Evolutionary conservation across 2,329 filamentous ascomycete species (phyloP), one percentile per base, ranked within the genome.

Genomic region (Xylariaceae sp.): DNA sequence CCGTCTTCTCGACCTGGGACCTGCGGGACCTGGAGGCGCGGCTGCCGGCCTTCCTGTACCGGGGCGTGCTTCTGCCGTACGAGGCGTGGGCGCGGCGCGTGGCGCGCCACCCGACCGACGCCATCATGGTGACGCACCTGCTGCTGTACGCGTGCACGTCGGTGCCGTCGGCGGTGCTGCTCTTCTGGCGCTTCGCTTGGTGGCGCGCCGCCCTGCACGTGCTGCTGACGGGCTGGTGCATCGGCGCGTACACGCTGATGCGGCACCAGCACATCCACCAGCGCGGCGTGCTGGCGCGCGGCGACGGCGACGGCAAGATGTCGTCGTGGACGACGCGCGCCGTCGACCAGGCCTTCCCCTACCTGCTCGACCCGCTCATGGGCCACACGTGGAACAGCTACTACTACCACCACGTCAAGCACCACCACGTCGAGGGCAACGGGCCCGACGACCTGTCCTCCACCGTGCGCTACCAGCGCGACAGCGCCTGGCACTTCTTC

Each of bases 321-420:
- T n/a, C n/a, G n/a, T 73, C 70, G 34, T 40, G 38, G 28, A 34
- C 42, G 33, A 32, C 40, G 32, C 49, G 31, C 17, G 17, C 69
- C 19, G 57, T 89, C 38, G 84, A 90, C 50, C 52, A 58, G 5
- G 33, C 68, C 2, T 89, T 88, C 46, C 84, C 84, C 0, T 90
- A 87, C 52, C 56, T 89, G 25, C 64, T 76, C 9, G 81, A 88
- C 45, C 83, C 83, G 0, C 59, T 90, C 36, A 82, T 87, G 73
- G 84, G 84, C 9, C 84, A 90, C 51, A 88, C 83, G 0, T 88
- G 83, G 82, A 86, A 90, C 59, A 80, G 79, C 2, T 90, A 90
- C 60, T 90, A 73, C 55, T 89, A 87, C 52, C 84, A 90, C 52
- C 84, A 90, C 50, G 82, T 89, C 52, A 90, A 90, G 64, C 83